Evolutionary conservation across 495 filamentous ascomycete species (phyloP).

Genomic region (Penicillium bialowiezense): DNA sequence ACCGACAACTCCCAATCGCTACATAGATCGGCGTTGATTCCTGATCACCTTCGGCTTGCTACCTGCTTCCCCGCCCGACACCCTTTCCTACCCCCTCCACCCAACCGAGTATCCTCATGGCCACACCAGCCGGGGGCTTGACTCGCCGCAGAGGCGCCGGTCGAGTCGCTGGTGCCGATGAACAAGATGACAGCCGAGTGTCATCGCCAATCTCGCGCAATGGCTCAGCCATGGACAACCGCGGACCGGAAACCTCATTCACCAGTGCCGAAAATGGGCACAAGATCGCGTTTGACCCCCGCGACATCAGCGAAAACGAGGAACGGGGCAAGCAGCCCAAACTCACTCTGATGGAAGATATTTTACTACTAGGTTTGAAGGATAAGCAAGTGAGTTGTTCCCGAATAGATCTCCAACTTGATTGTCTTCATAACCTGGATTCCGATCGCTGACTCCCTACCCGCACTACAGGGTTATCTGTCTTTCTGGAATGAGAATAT

Average conservation of each 20-base stretch:
- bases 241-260: conserved; percentile 83
- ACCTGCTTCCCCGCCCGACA: conserved; percentile 15
- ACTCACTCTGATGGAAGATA: conserved; percentile 97
- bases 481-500: conserved; percentile 99
- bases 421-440: neutral
- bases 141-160: conserved; percentile 73
- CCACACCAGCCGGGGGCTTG: conserved; percentile 65
- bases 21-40: conserved; percentile 23
- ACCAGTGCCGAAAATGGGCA: conserved; percentile 93
- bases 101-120: conserved; percentile 47
- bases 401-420: no score
- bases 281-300: conserved; percentile 96
- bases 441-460: conserved; percentile 19
- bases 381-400: conserved; percentile 80
- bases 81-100: conserved; percentile 7
- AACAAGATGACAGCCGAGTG: conserved; percentile 65
- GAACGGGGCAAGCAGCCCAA: conserved; percentile 98
- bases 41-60: conserved; percentile 4
- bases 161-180: conserved; percentile 52
- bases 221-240: conserved; percentile 57
- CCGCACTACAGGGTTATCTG: conserved; percentile 72
- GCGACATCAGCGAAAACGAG: conserved; percentile 94
- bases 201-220: conserved; percentile 64
- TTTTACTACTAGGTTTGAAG: conserved; percentile 89
- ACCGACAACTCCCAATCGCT: conserved; percentile 21